phyloP scores from a whole-genome alignment of 2,329 filamentous ascomycete genomes.

The Aspergillus udagawae region DNA sequence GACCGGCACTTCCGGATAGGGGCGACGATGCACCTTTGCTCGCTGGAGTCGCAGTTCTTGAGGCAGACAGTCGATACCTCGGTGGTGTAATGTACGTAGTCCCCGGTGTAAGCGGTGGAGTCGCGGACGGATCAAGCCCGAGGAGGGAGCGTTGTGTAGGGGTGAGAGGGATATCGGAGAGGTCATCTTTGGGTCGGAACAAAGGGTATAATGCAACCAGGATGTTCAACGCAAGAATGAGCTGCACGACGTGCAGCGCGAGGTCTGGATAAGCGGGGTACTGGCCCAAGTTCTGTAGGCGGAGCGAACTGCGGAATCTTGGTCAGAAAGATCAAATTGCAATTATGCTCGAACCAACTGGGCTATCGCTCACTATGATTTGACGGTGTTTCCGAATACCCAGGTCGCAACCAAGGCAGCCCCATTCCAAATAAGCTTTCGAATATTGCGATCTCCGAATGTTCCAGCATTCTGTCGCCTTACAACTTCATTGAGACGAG shows the following conservation, averaged over 20 bases:
- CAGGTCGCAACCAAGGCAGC: slow-evolving; percentile 51
- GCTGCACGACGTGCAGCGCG: slow-evolving; percentile 53
- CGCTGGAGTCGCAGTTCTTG: slow-evolving; percentile 39
- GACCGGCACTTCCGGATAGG: slow-evolving; percentile 33
- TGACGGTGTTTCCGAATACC: slow-evolving; percentile 39
- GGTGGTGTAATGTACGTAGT: slow-evolving; percentile 81
- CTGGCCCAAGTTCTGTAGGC: slow-evolving; percentile 32
- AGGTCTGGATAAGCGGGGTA: slow-evolving; percentile 42
- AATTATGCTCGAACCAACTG: neutral
- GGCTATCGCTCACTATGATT: slow-evolving; percentile 31
- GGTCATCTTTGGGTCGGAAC: slow-evolving; percentile 66
- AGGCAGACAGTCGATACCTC: slow-evolving; percentile 73
- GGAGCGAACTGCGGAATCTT: slow-evolving; percentile 28
- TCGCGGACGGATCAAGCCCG: slow-evolving; percentile 69
- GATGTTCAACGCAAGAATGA: slow-evolving; percentile 68
- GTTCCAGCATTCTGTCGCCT: slow-evolving; percentile 71
- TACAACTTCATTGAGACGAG: slow-evolving; percentile 80
- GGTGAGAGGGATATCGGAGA: slow-evolving; percentile 86
- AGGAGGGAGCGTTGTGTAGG: slow-evolving; percentile 82
- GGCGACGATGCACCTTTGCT: slow-evolving; percentile 35
- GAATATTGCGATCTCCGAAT: slow-evolving; percentile 74
- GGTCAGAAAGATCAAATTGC: slow-evolving; percentile 16
- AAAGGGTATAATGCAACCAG: slow-evolving; percentile 67
- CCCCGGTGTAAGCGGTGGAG: slow-evolving; percentile 59
- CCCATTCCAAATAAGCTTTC: slow-evolving; percentile 65